A percentile compares a stretch with the other conserved stretches of the same genome.
phyloP scores from a whole-genome alignment of 2,329 filamentous ascomycete species.

The Fusarium veterinarium region DNA sequence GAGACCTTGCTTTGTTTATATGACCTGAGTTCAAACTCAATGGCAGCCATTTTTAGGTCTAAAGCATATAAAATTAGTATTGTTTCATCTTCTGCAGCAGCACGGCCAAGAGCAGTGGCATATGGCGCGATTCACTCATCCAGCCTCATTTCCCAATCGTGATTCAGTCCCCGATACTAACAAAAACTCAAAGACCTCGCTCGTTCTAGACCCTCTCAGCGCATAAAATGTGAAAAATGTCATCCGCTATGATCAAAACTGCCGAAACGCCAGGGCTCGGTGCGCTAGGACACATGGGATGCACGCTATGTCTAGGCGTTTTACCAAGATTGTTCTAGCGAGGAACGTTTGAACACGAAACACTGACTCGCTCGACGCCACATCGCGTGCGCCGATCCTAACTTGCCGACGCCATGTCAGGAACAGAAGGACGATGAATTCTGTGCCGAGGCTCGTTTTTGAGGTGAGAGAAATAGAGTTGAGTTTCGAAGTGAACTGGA shows the following conservation, averaged over 20 bases:
- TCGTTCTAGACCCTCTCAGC: background rate
- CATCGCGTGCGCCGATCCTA: background rate
- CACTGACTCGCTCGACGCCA: conserved; percentile 14
- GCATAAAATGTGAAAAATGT: background rate
- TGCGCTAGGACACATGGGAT: background rate
- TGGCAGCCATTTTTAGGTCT: background rate
- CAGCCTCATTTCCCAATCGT: conserved; percentile 1
- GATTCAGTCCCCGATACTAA: background rate
- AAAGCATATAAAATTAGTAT: background rate
- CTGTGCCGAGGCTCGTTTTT: background rate
- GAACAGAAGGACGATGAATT: background rate
- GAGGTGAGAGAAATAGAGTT: background rate
- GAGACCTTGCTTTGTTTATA: background rate
- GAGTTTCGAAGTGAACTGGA: background rate
- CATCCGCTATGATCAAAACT: background rate
- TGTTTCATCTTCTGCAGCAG: conserved; percentile 8
- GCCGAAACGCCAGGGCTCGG: background rate
- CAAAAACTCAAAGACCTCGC: background rate
- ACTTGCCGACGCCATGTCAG: background rate
- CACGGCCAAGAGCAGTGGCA: background rate
- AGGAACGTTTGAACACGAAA: background rate
- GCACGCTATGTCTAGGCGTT: background rate
- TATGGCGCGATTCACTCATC: background rate
- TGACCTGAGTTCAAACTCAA: background rate
- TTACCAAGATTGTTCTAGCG: background rate